phyloP scores from a whole-genome alignment of 192 early-diverging fungal species.

The Dissophora globulifera region DNA sequence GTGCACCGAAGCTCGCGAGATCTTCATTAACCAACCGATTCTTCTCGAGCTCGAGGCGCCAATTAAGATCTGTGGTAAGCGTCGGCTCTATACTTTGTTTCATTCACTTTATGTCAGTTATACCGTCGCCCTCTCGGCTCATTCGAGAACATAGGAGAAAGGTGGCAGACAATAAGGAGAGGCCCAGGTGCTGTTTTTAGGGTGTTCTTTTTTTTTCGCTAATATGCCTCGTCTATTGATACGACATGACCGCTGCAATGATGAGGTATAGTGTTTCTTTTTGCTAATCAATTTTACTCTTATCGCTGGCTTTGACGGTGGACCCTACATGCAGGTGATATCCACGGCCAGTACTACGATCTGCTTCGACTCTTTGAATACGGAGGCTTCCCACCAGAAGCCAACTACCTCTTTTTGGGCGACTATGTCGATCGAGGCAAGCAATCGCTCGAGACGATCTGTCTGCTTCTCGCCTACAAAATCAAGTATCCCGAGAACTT shows the following conservation, averaged over 20 bases:
- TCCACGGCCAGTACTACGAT: slow-evolving; percentile 98
- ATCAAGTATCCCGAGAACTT: slow-evolving; percentile 99
- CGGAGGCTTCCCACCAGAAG: slow-evolving; percentile 95
- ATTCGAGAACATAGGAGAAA: background rate
- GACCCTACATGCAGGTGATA: slow-evolving; percentile 57
- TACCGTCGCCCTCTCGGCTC: background rate
- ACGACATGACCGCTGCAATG: background rate
- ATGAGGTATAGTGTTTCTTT: background rate
- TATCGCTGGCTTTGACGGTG: too few relatives aligned
- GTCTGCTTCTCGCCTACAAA: slow-evolving; percentile 95
- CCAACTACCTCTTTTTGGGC: slow-evolving; percentile 97
- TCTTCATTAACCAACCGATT: slow-evolving; percentile 92
- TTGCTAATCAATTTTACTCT: too few relatives aligned
- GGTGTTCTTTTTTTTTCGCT: background rate
- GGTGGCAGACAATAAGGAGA: background rate
- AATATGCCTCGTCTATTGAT: too few relatives aligned
- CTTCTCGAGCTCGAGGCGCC: slow-evolving; percentile 93
- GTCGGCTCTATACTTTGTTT: background rate
- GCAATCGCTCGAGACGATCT: slow-evolving; percentile 98
- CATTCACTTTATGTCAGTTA: background rate
- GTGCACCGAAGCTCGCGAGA: slow-evolving; percentile 90
- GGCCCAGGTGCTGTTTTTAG: too few relatives aligned
- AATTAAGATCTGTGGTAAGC: slow-evolving; percentile 92
- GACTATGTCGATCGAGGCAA: slow-evolving; percentile 99
- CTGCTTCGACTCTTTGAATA: slow-evolving; percentile 95